Evolutionary conservation across 805 yeast genomes (phyloP).

Genomic region (Wickerhamomyces pijperi): DNA sequence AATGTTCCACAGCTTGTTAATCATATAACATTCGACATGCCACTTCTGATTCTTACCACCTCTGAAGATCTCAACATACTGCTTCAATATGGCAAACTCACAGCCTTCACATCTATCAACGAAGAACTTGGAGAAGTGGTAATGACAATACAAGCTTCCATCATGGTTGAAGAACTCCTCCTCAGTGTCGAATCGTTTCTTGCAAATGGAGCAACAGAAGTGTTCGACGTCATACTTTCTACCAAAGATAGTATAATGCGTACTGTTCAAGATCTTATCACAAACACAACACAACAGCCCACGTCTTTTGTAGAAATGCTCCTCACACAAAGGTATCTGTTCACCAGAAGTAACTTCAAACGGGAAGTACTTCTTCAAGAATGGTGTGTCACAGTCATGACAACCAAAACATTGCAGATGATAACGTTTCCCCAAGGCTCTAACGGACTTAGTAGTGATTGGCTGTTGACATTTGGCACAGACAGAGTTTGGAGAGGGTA

Average conservation of each 20-base stretch:
- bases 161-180: constrained; percentile 89
- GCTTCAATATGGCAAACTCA: constrained; percentile 80
- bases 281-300: constrained; percentile 83
- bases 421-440: constrained; percentile 70
- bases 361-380: constrained; percentile 86
- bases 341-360: constrained; percentile 36
- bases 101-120: constrained; percentile 94
- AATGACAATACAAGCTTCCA: constrained; percentile 77
- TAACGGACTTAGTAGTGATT: constrained; percentile 67
- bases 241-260: constrained; percentile 89
- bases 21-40: constrained; percentile 99
- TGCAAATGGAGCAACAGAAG: constrained; percentile 83
- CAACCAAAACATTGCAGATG: constrained; percentile 87
- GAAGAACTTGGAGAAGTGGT: constrained; percentile 75
- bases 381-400: constrained; percentile 68
- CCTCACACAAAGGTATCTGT: constrained; percentile 74
- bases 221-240: constrained; percentile 91
- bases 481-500: constrained; percentile 10
- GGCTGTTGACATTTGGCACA: constrained; percentile 44
- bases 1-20: constrained; percentile 93
- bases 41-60: constrained; percentile 92
- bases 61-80: constrained; percentile 82
- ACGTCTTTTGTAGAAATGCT: constrained; percentile 78
- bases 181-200: constrained; percentile 76
- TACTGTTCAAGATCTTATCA: constrained; percentile 76